Evolutionary conservation across 306 rosid species (phyloP), one percentile per base, ranked within the genome.

Genomic region (Quercus rubra): DNA sequence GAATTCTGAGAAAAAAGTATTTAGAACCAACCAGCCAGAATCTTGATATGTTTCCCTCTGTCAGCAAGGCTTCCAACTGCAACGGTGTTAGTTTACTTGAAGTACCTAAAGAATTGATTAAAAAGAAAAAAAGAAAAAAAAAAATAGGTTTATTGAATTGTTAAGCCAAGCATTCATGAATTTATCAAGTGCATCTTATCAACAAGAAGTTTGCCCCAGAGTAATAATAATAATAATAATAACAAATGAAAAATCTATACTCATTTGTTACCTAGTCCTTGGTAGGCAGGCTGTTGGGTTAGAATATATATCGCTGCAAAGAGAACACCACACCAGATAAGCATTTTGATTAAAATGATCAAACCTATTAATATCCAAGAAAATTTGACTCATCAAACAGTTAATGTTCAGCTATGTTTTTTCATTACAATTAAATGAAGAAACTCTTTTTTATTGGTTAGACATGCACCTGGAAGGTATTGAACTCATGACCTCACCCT

Each of bases 21-120:
- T 59, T 55, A 77, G 69, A 79, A 85, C 86, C 67, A 74, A 95
- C 99, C 97, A 92, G 93, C 97, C 97, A 91, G 73, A 81, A 84
- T 83, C 84, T 88, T 49, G 99, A 80, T 55, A 91, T 89, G 82
- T 80, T 92, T 79, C 97, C 97, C 83, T 95, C 99, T 2, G 91
- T 92, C 82, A 95, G 87, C 88, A 90, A 73, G 81, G 94, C 74
- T 90, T 95, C 99, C 86, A 95, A 80, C 80, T 92, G 91, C 87
- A 95, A 80, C 35, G 99, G 99, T 80, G 99, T 95, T 76, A 95
- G 86, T 69, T 91, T 92, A 84, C 63, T 82, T 54, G 82, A 85
- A 70, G 89, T 76, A 83, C 92, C 97, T 94, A 74, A 78, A 81
- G 78, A 76, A 76, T 35, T 25, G 54, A 33, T 54, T 58, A 56